phyloP scores from a whole-genome alignment of 495 filamentous ascomycete species.

The Penicillium turbatum region DNA sequence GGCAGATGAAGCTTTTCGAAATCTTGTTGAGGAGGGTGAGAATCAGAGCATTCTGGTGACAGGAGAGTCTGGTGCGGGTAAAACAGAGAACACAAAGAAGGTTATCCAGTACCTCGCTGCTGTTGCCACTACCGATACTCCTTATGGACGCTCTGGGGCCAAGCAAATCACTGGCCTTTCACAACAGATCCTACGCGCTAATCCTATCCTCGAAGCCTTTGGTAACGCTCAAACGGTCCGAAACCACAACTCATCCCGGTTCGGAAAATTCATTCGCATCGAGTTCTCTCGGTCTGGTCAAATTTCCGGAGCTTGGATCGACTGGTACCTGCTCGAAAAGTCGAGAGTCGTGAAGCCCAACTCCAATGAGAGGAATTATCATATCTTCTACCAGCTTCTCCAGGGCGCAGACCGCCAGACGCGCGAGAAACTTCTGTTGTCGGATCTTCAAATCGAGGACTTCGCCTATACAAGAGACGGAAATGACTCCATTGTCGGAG shows the following conservation, averaged over 20 bases:
- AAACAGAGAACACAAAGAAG: slow-evolving; percentile 99
- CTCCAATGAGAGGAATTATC: slow-evolving; percentile 86
- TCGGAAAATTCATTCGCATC: slow-evolving; percentile 98
- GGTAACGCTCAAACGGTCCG: slow-evolving; percentile 97
- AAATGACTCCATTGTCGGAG: slow-evolving; percentile 83
- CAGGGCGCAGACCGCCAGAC: slow-evolving; percentile 71
- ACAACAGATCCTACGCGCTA: slow-evolving; percentile 92
- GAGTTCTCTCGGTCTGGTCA: slow-evolving; percentile 88
- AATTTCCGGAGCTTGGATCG: slow-evolving; percentile 93
- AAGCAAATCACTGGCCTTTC: slow-evolving; percentile 83
- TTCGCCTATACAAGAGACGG: slow-evolving; percentile 90
- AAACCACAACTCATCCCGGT: slow-evolving; percentile 98
- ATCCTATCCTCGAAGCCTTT: slow-evolving; percentile 97
- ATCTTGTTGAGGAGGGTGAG: slow-evolving; percentile 88
- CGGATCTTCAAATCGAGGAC: slow-evolving; percentile 69
- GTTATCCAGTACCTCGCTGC: slow-evolving; percentile 98
- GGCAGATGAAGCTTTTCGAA: slow-evolving; percentile 96
- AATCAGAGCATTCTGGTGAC: slow-evolving; percentile 99
- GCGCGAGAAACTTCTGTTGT: slow-evolving; percentile 71
- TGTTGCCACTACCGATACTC: slow-evolving; percentile 78
- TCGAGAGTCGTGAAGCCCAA: slow-evolving; percentile 90
- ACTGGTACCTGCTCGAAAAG: slow-evolving; percentile 98
- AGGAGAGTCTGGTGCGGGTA: slow-evolving; percentile 96
- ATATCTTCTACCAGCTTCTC: slow-evolving; percentile 95
- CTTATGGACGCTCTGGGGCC: slow-evolving; percentile 55